Evolutionary conservation across 2,329 filamentous ascomycete genomes (phyloP).

Genomic region (Thermoascus crustaceus): DNA sequence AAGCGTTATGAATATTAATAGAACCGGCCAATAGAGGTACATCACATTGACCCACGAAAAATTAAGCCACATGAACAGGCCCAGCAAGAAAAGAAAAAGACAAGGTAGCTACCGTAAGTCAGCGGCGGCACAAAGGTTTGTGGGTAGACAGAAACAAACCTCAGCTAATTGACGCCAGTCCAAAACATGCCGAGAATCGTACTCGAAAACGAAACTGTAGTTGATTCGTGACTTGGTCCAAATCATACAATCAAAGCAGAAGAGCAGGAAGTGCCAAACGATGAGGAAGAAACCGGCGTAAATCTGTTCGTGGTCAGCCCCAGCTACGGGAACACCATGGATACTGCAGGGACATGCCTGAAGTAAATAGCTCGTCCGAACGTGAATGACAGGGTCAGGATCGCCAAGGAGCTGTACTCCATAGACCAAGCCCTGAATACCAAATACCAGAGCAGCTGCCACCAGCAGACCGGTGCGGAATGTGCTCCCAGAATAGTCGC

Average conservation of each 20-base stretch:
- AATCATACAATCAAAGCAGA: slow-evolving; percentile 73
- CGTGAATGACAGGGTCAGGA: slow-evolving; percentile 40
- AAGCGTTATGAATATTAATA: slow-evolving; percentile 63
- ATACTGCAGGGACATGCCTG: slow-evolving; percentile 40
- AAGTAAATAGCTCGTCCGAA: slow-evolving; percentile 60
- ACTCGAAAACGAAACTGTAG: slow-evolving; percentile 94
- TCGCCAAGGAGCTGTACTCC: slow-evolving; percentile 46
- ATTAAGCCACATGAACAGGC: slow-evolving; percentile 81
- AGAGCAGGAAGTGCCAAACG: slow-evolving; percentile 71
- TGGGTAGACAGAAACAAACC: slow-evolving; percentile 30
- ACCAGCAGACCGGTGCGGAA: slow-evolving; percentile 59
- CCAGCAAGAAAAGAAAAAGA: slow-evolving; percentile 66
- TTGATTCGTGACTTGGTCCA: slow-evolving; percentile 86
- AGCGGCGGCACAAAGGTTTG: slow-evolving; percentile 4
- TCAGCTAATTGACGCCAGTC: slow-evolving; percentile 85
- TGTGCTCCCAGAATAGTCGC: slow-evolving; percentile 51
- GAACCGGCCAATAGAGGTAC: slow-evolving; percentile 78
- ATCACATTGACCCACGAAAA: slow-evolving; percentile 63
- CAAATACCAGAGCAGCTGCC: slow-evolving; percentile 59
- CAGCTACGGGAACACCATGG: slow-evolving; percentile 2
- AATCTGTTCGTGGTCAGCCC: slow-evolving; percentile 48
- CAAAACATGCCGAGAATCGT: slow-evolving; percentile 74
- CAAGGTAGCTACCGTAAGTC: slow-evolving; percentile 57
- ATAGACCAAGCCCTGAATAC: slow-evolving; percentile 57
- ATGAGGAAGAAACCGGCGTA: slow-evolving; percentile 89